Evolutionary conservation across 2,329 filamentous ascomycete genomes (phyloP), one percentile per base, ranked within the genome.

Genomic region (Pseudocercospora pini-densiflorae): DNA sequence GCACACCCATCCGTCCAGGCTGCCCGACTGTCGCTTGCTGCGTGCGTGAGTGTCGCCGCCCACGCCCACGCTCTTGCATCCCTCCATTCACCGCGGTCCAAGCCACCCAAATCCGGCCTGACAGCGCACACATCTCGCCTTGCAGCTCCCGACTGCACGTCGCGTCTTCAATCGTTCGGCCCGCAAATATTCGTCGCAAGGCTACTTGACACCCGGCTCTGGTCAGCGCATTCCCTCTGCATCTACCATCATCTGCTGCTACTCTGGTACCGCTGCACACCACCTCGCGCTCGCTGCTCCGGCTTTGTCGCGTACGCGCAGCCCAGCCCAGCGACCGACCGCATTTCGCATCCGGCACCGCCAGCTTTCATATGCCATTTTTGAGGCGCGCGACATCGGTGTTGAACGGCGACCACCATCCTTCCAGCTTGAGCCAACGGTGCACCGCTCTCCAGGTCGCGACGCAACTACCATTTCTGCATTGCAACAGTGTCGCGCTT

Each of bases 291-390:
- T 63, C 61, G 33, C 61, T 40, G 29, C 40, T 19, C 31, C 49
- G 21, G 27, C 61, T n/a, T 27, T 33, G 51, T 58, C 61, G 61
- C 61, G 19, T 58, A 24, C 58, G 29, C 55, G 55, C 63, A 64
- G 47, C 58, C 49, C 31, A 10, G 31, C 31, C 24, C 24, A 27
- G 24, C 24, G 24, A 27, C 24, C 24, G 31, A 33, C 31, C 10
- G 31, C 31, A 5, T 8, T 36, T 40, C 36, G 36, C 36, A 40
- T 40, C 36, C 16, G 10, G 36, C 4, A 45, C 57, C 59, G 57
- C 49, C 53, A 40, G 58, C 36, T 12, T 55, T 61, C 58, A 65
- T 61, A 68, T 68, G 66, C 62, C 51, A 59, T 53, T 33, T 54
- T 40, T 45, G 24, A 27, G 24, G 54, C 45, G 43, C 58, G 59